Evolutionary conservation across 805 yeast species (phyloP), one percentile per base, ranked within the genome.

Genomic region (Brettanomyces custersianus): DNA sequence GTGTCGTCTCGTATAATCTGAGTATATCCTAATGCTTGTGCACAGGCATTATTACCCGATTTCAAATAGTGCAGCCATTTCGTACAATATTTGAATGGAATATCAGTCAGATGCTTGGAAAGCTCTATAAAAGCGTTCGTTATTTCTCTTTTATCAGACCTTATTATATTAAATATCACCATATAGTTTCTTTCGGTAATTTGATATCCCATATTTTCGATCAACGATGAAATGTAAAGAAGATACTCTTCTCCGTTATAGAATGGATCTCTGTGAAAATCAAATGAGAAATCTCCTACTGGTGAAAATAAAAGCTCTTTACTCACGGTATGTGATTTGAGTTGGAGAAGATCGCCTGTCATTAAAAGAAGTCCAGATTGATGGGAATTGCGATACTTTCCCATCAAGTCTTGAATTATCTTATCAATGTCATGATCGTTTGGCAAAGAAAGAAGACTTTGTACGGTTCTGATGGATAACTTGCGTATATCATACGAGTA

Each of bases 401-500:
- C 21, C 19, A 18, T 30, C 9, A 23, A 18, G 11, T 13, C 24
- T 11, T 4, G 5, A 8, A 35, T 20, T n/a, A 22, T 7, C 5
- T 13, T 3, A 4, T 15, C 19, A 16, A 21, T 19, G 12, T 16
- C 22, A 30, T 6, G 13, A 9, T 20, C 24, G 3, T 15, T 10
- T 4, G 18, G 13, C 12, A 24, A 5, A 6, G 22, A 20, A 21
- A 52, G 12, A 10, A 60, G 36, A 4, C 29, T 16, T 2, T 29
- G 49, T 13, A 75, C 42, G 4, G 70, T 58, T 13, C 43, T 36
- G 0, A 73, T 62, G 10, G 72, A 69, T 13, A 68, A 39, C 21
- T 65, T 58, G 24, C 72, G 58, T 0, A 66, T 41, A 1, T 62
- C 68, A 31, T 64, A 60, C 37, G 72, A 71, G 23, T 62, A 54